Base-by-base conservation (phyloP, 2,329 filamentous ascomycete genomes). In the Penicillium palitans region DNA sequence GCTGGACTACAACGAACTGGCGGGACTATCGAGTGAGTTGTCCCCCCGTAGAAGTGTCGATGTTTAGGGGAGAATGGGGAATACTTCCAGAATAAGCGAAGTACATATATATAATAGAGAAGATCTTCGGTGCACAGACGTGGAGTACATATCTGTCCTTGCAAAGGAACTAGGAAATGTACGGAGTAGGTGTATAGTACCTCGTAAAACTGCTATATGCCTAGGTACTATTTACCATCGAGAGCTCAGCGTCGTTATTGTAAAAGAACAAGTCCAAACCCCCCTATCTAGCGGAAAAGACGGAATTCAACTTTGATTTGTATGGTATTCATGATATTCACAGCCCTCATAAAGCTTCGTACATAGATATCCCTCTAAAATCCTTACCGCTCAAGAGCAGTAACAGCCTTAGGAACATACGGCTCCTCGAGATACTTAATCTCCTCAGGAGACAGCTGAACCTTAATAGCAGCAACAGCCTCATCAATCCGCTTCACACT, bases 401-500 rank as follows among this genome's bases (percentile, higher is more conserved):
- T 59, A 51, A 70, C 33, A 10, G 61, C 65, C 77, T 84, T 83
- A 2, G 83, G 82, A 63, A 81, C 61, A 71, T 88, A 89, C 19
- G 82, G 77, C 69, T 86, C 85, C 71, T 89, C 86, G 5, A 89
- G 72, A 65, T 84, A 87, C 54, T 80, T 77, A 61, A 84, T 79
- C 67, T 89, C 86, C 60, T 88, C 84, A 0, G 81, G 77, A 0
- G 78, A 83, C 59, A 90, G 70, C 45, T 77, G 70, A 39, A 81
- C 74, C 59, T 75, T 74, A 42, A 74, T 70, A 52, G 74, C 77
- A 41, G 77, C 74, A 19, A 87, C 76, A 1, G 84, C 84, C 74
- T 89, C 85, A 37, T 87, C 83, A 45, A 90, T 81, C n/a, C 87
- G 76, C 57, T 80, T 77, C 35, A 81, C 76, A 53, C 79, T 87